A percentile compares a stretch with the other conserved stretches of the same genome.
Evolutionary conservation across 306 rosid species (phyloP).

Genomic region (Oemleria cerasiformis): DNA sequence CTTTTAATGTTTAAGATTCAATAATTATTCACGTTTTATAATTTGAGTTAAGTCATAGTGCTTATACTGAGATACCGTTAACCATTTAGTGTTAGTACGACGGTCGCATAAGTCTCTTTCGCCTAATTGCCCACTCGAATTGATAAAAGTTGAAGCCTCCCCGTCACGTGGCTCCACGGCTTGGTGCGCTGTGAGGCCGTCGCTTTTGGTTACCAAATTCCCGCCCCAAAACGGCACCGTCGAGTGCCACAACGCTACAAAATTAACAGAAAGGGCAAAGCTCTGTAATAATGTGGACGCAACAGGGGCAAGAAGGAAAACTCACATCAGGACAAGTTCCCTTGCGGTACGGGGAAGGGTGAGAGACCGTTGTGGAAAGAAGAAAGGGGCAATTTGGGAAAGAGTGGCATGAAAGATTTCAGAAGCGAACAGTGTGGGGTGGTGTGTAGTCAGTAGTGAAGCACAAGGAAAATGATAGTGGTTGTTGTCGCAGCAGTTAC

Average conservation of each 20-base stretch:
- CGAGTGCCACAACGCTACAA: neutral
- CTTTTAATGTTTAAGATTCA: too few species aligned
- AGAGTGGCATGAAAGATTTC: slow-evolving; percentile 19
- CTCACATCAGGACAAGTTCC: neutral
- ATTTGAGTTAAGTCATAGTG: neutral
- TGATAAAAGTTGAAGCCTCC: slow-evolving; percentile 11
- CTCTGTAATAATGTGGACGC: neutral
- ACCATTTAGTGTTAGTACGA: too few species aligned
- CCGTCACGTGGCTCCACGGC: slow-evolving; percentile 28
- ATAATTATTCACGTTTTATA: neutral
- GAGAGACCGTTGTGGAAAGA: slow-evolving; percentile 36
- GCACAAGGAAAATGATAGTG: slow-evolving; percentile 52
- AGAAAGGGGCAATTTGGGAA: slow-evolving; percentile 22
- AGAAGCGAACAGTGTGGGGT: slow-evolving; percentile 24
- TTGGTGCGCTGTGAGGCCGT: slow-evolving; percentile 4
- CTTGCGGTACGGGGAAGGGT: neutral
- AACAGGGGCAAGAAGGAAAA: slow-evolving; percentile 18
- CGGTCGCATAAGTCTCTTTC: too few species aligned
- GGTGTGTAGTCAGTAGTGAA: slow-evolving; percentile 44
- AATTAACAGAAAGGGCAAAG: neutral
- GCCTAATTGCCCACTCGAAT: neutral
- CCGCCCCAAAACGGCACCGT: slow-evolving; percentile 5
- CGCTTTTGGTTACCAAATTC: slow-evolving; percentile 18
- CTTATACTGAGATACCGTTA: too few species aligned
- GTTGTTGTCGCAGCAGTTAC: slow-evolving; percentile 43